These are phyloP conservation scores for Lipomyces lipofer DNA, from an alignment of 805 yeast species.

Conservation along the genomic window DNA sequence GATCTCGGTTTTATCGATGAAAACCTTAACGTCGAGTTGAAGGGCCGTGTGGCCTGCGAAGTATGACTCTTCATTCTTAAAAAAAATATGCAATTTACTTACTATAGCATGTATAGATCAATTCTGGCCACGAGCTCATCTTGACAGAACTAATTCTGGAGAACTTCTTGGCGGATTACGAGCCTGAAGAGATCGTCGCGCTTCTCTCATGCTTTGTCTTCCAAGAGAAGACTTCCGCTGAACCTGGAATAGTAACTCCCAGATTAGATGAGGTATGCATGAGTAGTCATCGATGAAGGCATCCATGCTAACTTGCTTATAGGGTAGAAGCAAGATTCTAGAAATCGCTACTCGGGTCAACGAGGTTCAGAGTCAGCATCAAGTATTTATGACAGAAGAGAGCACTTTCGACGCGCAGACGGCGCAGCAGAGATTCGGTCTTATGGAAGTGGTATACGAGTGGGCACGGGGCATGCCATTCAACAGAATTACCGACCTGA, in stretches of 20 bases:
- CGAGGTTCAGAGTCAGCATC: slow-evolving; percentile 61
- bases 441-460: slow-evolving; percentile 92
- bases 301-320: background rate
- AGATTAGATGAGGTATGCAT: slow-evolving; percentile 55
- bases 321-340: slow-evolving; percentile 56
- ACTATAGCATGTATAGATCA: slow-evolving; percentile 51
- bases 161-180: slow-evolving; percentile 88
- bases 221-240: slow-evolving; percentile 76
- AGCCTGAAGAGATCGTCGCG: slow-evolving; percentile 97
- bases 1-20: slow-evolving; percentile 79
- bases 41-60: slow-evolving; percentile 94
- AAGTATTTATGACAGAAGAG: slow-evolving; percentile 73
- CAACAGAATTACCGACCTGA: slow-evolving; percentile 83
- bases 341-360: slow-evolving; percentile 68
- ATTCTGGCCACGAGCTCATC: slow-evolving; percentile 87
- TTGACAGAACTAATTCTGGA: slow-evolving; percentile 87
- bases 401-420: slow-evolving; percentile 72
- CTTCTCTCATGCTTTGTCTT: slow-evolving; percentile 87
- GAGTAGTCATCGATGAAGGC: too few relatives aligned
- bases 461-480: slow-evolving; percentile 97
- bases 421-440: slow-evolving; percentile 61
- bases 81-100: background rate
- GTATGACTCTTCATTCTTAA: slow-evolving; percentile 31
- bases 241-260: slow-evolving; percentile 67
- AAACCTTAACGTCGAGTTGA: slow-evolving; percentile 68